Conservation (phyloP, 169 alveolate species). For the Cyclospora cayetanensis region DNA sequence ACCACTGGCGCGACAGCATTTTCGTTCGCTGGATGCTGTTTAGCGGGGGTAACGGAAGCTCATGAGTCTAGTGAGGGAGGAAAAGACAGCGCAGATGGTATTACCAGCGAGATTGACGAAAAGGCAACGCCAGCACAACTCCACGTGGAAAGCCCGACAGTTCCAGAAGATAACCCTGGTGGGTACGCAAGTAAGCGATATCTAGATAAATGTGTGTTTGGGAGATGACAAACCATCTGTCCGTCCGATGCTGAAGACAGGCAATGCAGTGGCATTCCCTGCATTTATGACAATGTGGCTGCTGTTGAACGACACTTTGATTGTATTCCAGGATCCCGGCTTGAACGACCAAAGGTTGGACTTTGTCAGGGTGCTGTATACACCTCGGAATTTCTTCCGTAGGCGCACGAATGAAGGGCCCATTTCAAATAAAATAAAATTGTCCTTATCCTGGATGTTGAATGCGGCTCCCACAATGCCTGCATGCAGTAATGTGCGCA, state of each 20-base stretch:
- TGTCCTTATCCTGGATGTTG: constrained; percentile 80
- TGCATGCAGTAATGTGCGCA: background rate
- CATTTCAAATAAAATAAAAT: constrained; percentile 82
- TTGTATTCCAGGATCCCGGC: constrained; percentile 79
- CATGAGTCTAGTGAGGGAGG: background rate
- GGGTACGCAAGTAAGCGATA: background rate
- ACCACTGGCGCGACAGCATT: background rate
- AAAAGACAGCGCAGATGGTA: background rate
- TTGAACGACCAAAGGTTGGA: constrained; percentile 78
- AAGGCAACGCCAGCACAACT: constrained; percentile 87
- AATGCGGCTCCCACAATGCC: constrained; percentile 82
- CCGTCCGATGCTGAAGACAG: constrained; percentile 79
- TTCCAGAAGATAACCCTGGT: constrained; percentile 73
- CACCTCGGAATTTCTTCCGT: constrained; percentile 81
- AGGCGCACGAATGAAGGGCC: constrained; percentile 78
- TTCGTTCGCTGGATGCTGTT: background rate
- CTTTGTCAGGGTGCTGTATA: constrained; percentile 76
- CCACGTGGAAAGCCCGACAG: constrained; percentile 82
- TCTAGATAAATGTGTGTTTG: background rate
- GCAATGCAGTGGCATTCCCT: constrained; percentile 77
- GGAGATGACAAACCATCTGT: constrained; percentile 65
- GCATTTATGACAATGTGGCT: constrained; percentile 79
- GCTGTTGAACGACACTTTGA: constrained; percentile 77
- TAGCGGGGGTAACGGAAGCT: background rate
- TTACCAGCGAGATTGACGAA: constrained; percentile 73